A percentile compares a stretch with the other conserved stretches of the same genome.
These are phyloP conservation scores for Blumeriella jaapii DNA, from an alignment of 2,329 filamentous ascomycete genomes.

Conservation along the genomic window DNA sequence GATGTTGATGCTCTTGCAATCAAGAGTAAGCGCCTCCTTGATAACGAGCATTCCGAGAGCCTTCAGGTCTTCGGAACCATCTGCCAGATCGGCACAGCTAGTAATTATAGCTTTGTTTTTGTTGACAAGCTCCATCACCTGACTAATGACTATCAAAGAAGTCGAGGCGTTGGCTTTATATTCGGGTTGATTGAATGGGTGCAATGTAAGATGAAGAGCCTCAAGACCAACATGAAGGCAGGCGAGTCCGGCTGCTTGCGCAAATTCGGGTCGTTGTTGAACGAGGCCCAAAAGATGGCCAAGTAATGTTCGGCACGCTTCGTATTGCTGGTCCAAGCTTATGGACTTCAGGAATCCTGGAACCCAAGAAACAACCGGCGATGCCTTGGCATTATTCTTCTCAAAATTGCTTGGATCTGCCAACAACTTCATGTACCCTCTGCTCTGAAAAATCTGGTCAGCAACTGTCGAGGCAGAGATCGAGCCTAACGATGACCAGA, in stretches of 20 bases:
- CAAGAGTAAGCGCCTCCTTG: conserved; percentile 53
- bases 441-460: conserved; percentile 72
- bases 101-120: conserved; percentile 51
- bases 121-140: conserved; percentile 53
- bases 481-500: conserved; percentile 80
- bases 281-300: conserved; percentile 61
- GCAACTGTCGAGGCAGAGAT: conserved; percentile 70
- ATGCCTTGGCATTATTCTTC: conserved; percentile 39
- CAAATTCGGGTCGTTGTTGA: conserved; percentile 38
- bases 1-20: conserved; percentile 57
- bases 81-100: conserved; percentile 37
- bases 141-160: conserved; percentile 50
- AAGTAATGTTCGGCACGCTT: conserved; percentile 69
- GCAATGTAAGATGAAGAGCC: conserved; percentile 44
- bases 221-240: conserved; percentile 56
- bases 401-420: conserved; percentile 44
- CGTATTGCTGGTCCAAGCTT: conserved; percentile 60
- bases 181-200: conserved; percentile 41
- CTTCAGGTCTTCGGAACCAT: conserved; percentile 33
- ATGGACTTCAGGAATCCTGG: conserved; percentile 67
- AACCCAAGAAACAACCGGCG: conserved; percentile 65
- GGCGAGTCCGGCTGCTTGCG: conserved; percentile 44
- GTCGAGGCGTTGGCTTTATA: conserved; percentile 38
- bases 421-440: conserved; percentile 50
- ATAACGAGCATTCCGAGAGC: conserved; percentile 52